Evolutionary conservation across 192 early-diverging fungal species (phyloP).

Genomic region (Backusella macrospora): DNA sequence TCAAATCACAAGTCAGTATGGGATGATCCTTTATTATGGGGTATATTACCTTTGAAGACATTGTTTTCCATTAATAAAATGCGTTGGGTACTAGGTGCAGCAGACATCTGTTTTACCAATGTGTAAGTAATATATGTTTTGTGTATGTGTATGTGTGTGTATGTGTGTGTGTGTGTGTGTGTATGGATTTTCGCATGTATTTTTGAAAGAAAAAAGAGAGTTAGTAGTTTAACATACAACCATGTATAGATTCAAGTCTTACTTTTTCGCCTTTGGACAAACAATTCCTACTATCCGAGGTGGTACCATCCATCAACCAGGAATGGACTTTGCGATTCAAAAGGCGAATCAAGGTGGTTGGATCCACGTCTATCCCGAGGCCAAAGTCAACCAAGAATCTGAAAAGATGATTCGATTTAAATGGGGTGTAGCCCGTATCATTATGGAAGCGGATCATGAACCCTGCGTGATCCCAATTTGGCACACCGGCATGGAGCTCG

Average conservation of each 20-base stretch:
- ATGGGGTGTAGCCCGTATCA: slow-evolving; percentile 87
- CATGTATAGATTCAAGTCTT: slow-evolving; percentile 44
- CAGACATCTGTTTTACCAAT: slow-evolving; percentile 82
- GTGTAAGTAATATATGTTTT: slow-evolving; percentile 48
- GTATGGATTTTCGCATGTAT: too few relatives aligned
- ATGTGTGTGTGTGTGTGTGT: too few relatives aligned
- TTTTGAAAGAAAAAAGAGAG: slow-evolving; percentile 6
- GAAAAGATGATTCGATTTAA: slow-evolving; percentile 63
- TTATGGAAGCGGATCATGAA: slow-evolving; percentile 71
- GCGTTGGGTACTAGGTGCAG: slow-evolving; percentile 88
- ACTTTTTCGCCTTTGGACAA: slow-evolving; percentile 79
- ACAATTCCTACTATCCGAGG: slow-evolving; percentile 85
- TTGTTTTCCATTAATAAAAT: slow-evolving; percentile 51
- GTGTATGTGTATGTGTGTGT: too few relatives aligned
- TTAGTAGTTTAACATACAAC: not conserved
- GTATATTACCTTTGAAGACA: slow-evolving; percentile 62
- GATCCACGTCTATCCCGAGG: slow-evolving; percentile 94
- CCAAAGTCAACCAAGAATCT: slow-evolving; percentile 64
- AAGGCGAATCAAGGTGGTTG: slow-evolving; percentile 61
- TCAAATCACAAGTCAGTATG: slow-evolving; percentile 76
- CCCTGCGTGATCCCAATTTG: slow-evolving; percentile 76
- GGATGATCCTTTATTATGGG: slow-evolving; percentile 82
- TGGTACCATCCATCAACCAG: slow-evolving; percentile 83
- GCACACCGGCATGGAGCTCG: slow-evolving; percentile 66
- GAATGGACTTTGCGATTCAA: slow-evolving; percentile 76